Base-by-base conservation (phyloP, 306 rosid species). In the Medicago ruthenica region DNA sequence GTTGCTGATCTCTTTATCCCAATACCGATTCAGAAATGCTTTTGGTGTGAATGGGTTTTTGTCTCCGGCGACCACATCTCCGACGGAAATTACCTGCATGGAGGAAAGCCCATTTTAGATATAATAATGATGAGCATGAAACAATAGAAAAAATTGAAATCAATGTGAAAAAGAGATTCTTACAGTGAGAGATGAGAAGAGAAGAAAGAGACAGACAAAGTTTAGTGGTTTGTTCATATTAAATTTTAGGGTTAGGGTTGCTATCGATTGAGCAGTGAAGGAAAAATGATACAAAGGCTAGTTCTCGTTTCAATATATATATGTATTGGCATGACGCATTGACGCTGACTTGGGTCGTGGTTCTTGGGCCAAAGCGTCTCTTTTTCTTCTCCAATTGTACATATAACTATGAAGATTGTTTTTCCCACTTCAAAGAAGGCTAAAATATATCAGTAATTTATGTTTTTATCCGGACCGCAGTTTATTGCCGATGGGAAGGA, bases 1-100 rank as follows among this genome's bases (percentile, higher is more conserved):
- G 84, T 83, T 96, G 16, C 91, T 91, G 85, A 95, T 89, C 97
- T 90, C 96, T 55, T 87, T 90, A 83, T 83, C 88, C 99, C 99
- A 96, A 81, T 96, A 96, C 1, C 99, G 93, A 58, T 71, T 76
- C 65, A 88, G 70, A 70, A 45, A 87, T 7, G 92, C 97, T 64
- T 81, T 89, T 0, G 99, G 99, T 0, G 97, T 78, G 71, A 96
- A 96, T 3, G 99, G 99, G 67, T 81, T 89, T 20, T 59, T 79
- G 0, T 84, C 90, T 5, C 71, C 87, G 9, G 72, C 65, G 10
- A n/a, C 77, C 44, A 51, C 74, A 13, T 66, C 71, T 22, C 77
- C 83, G 55, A 84, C 78, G 18, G 13, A 8, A 14, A 64, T 67
- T 24, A 90, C 97, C 99, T 96, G 90, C 96, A 88, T 90, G 87